Evolutionary conservation across 1,284 basidiomycete genomes (phyloP).

Genomic region (Trichosporon ovoides): DNA sequence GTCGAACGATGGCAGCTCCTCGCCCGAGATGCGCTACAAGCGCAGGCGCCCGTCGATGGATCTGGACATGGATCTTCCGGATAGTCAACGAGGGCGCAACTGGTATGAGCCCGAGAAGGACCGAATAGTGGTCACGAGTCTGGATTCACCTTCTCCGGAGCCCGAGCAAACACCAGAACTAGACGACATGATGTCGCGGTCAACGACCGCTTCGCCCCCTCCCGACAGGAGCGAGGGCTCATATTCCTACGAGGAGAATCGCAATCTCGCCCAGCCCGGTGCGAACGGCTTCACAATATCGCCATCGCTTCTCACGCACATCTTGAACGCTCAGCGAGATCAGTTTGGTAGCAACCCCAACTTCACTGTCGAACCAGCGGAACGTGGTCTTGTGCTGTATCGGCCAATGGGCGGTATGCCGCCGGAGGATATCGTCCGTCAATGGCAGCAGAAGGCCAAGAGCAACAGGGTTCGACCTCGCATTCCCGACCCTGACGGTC

Average conservation of each 20-base stretch:
- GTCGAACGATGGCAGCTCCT: background rate
- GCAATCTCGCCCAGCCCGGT: constrained; percentile 38
- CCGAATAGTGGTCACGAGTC: constrained; percentile 39
- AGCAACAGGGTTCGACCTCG: background rate
- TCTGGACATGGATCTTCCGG: constrained; percentile 24
- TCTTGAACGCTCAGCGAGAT: constrained; percentile 35
- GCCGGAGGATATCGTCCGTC: constrained; percentile 10
- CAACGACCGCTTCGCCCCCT: constrained; percentile 20
- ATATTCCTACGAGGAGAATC: constrained; percentile 18
- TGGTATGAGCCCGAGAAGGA: constrained; percentile 48
- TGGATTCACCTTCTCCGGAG: constrained; percentile 25
- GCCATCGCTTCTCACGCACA: constrained; percentile 43
- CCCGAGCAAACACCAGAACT: constrained; percentile 19
- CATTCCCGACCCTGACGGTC: background rate
- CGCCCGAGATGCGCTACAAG: constrained; percentile 6
- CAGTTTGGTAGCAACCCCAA: constrained; percentile 12
- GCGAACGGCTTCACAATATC: constrained; percentile 40
- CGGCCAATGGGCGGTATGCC: constrained; percentile 32
- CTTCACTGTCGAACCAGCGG: constrained; percentile 5
- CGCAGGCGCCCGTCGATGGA: constrained; percentile 17
- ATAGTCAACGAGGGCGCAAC: constrained; percentile 8
- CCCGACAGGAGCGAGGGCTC: background rate
- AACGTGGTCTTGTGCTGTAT: constrained; percentile 37
- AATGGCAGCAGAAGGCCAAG: constrained; percentile 11
- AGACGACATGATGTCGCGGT: constrained; percentile 11